Conservation (phyloP, 257 asterid genomes). For the Jacaranda copaia region DNA sequence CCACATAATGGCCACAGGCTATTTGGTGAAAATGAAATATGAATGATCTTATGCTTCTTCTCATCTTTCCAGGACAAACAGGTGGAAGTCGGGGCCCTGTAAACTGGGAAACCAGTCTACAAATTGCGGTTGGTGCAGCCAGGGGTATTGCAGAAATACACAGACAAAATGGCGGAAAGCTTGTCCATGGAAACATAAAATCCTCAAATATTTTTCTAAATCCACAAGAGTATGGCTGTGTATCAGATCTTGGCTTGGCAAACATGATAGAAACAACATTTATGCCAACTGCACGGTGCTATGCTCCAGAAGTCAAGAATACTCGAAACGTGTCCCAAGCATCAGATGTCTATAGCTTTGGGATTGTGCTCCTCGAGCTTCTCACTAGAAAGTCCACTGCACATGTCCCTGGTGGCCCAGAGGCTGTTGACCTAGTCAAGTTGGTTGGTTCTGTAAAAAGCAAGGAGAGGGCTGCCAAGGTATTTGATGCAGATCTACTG, state of each 20-base stretch:
- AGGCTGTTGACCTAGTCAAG: slow-evolving; percentile 30
- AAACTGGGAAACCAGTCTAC: slow-evolving; percentile 20
- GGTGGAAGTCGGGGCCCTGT: background rate
- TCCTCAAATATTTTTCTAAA: slow-evolving; percentile 25
- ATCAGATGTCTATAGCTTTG: slow-evolving; percentile 33
- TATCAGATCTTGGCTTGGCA: slow-evolving; percentile 30
- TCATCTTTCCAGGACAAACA: slow-evolving; percentile 17
- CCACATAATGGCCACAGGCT: background rate
- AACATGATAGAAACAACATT: slow-evolving; percentile 12
- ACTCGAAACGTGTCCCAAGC: slow-evolving; percentile 5
- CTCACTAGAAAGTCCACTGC: slow-evolving; percentile 19
- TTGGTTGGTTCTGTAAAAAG: slow-evolving; percentile 17
- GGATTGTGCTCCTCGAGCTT: slow-evolving; percentile 30
- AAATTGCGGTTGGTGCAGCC: slow-evolving; percentile 24
- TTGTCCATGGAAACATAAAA: slow-evolving; percentile 33
- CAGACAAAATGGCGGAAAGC: slow-evolving; percentile 14
- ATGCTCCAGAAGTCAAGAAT: slow-evolving; percentile 29
- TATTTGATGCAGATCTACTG: slow-evolving; percentile 25
- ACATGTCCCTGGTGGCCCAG: background rate
- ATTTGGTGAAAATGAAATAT: background rate
- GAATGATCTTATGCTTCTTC: background rate
- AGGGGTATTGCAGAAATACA: slow-evolving; percentile 30
- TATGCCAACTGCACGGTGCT: slow-evolving; percentile 6
- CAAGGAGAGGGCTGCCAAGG: background rate
- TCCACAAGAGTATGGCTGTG: slow-evolving; percentile 22